Evolutionary conservation across 768 basidiomycete genomes (phyloP).

Genomic region (Boletus reticulatus): DNA sequence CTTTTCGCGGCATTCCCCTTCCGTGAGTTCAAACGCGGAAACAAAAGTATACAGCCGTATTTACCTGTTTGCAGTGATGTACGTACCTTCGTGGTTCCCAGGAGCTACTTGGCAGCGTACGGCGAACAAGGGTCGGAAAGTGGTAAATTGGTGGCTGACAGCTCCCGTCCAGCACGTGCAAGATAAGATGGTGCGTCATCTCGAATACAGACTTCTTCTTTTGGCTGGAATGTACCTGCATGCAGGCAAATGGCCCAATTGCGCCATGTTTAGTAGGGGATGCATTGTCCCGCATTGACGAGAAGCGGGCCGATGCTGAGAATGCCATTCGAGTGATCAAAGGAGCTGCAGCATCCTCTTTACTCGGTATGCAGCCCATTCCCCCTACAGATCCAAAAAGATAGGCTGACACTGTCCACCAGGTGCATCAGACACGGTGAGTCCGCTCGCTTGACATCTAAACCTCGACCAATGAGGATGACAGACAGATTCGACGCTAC

Average conservation of each 20-base stretch:
- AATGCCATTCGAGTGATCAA: not conserved
- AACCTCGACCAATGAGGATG: not conserved
- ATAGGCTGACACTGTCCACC: not conserved
- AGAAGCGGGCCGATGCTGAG: not conserved
- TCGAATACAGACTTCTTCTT: not conserved
- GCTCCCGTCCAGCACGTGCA: not conserved
- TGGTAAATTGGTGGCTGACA: constrained; percentile 4
- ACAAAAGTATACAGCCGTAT: not conserved
- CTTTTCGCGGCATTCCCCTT: constrained; percentile 7
- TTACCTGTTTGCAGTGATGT: not conserved
- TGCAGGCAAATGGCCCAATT: not conserved
- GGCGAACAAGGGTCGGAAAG: not conserved
- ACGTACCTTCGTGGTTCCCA: constrained; percentile 4
- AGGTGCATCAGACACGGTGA: constrained; percentile 9
- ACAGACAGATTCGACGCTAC: constrained; percentile 6
- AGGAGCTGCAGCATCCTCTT: constrained; percentile 5
- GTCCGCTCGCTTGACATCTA: not conserved
- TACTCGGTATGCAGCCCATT: not conserved
- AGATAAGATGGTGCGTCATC: not conserved
- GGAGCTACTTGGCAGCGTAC: constrained; percentile 3
- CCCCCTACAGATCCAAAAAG: not conserved
- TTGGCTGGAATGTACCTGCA: not conserved
- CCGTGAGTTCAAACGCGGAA: not conserved
- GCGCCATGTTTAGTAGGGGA: constrained; percentile 6
- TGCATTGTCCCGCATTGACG: not conserved